Conservation (phyloP, 2,329 filamentous ascomycete genomes). For the Fusarium begoniae region DNA sequence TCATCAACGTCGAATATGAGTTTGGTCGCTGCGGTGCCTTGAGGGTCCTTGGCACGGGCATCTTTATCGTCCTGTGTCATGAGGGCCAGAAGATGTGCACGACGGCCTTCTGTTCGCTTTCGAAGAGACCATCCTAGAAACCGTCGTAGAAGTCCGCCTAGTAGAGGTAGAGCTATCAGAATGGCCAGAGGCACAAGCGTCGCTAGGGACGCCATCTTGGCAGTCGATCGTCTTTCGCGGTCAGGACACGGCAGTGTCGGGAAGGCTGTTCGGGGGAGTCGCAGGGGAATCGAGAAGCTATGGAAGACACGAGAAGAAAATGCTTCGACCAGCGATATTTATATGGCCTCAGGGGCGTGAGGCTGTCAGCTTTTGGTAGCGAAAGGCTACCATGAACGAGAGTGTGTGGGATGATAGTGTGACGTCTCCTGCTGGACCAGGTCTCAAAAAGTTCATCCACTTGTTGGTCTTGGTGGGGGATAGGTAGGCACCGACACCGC, state of each 20-base stretch:
- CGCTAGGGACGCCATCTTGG: constrained; percentile 12
- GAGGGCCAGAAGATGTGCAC: constrained; percentile 63
- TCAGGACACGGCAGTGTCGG: not conserved
- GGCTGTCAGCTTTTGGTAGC: constrained; percentile 2
- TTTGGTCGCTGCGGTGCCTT: constrained; percentile 63
- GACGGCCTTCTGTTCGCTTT: constrained; percentile 70
- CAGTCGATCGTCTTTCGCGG: not conserved
- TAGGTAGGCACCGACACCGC: not conserved
- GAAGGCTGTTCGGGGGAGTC: not conserved
- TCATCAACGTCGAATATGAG: constrained; percentile 61
- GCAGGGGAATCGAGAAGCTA: not conserved
- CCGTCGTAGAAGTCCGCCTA: constrained; percentile 49
- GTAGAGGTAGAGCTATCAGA: constrained; percentile 41
- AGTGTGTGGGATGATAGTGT: constrained; percentile 22
- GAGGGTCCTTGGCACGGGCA: constrained; percentile 48
- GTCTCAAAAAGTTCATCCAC: constrained; percentile 5
- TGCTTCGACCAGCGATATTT: not conserved
- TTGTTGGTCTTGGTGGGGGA: constrained; percentile 21
- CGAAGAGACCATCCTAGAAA: constrained; percentile 68
- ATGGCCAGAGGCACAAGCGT: constrained; percentile 25
- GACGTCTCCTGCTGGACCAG: constrained; percentile 18
- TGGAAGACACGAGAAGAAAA: not conserved
- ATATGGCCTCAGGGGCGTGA: constrained; percentile 18
- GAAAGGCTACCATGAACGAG: constrained; percentile 11
- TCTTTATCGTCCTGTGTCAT: constrained; percentile 58